These are phyloP conservation scores for Hypoxylon lienhwacheense DNA, from an alignment of 495 filamentous ascomycete species.

Conservation along the genomic window DNA sequence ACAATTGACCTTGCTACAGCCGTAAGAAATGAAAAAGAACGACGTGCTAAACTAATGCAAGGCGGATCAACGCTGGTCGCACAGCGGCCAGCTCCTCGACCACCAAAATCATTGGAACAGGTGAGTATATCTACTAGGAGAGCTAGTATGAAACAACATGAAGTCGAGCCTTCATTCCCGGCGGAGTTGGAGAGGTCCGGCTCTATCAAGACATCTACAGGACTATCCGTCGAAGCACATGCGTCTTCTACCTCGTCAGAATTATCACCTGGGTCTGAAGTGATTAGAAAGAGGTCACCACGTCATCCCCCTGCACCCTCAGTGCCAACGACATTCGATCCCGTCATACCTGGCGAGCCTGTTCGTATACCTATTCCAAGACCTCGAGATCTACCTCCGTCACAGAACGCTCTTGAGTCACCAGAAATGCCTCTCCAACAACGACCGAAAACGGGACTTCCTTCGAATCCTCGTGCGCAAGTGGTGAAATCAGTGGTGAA, in stretches of 20 bases:
- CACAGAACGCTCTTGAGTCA: slow-evolving; percentile 36
- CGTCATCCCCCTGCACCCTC: slow-evolving; percentile 31
- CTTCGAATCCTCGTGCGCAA: slow-evolving; percentile 52
- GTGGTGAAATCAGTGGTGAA: slow-evolving; percentile 39
- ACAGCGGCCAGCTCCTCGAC: slow-evolving; percentile 44
- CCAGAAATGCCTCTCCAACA: slow-evolving; percentile 48
- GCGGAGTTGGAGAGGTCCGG: slow-evolving; percentile 26
- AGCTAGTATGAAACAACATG: slow-evolving; percentile 48
- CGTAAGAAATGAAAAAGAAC: slow-evolving; percentile 50
- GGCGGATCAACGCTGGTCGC: slow-evolving; percentile 37
- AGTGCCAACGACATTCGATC: slow-evolving; percentile 27
- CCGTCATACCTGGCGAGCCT: slow-evolving; percentile 34
- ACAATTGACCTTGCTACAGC: slow-evolving; percentile 53
- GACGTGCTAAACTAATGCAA: slow-evolving; percentile 44
- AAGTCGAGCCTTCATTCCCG: slow-evolving; percentile 33
- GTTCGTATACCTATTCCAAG: slow-evolving; percentile 38
- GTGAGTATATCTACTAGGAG: slow-evolving; percentile 38
- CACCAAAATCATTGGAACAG: slow-evolving; percentile 34
- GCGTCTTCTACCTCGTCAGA: slow-evolving; percentile 45
- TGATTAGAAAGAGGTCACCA: slow-evolving; percentile 47
- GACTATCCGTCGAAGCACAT: slow-evolving; percentile 37
- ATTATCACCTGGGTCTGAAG: slow-evolving; percentile 49
- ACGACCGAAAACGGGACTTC: slow-evolving; percentile 52
- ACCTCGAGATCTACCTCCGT: slow-evolving; percentile 25
- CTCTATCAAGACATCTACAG: slow-evolving; percentile 24